These are phyloP conservation scores for Rhododendron kiyosumense DNA, from an alignment of 148 eudicot species.

Conservation along the genomic window DNA sequence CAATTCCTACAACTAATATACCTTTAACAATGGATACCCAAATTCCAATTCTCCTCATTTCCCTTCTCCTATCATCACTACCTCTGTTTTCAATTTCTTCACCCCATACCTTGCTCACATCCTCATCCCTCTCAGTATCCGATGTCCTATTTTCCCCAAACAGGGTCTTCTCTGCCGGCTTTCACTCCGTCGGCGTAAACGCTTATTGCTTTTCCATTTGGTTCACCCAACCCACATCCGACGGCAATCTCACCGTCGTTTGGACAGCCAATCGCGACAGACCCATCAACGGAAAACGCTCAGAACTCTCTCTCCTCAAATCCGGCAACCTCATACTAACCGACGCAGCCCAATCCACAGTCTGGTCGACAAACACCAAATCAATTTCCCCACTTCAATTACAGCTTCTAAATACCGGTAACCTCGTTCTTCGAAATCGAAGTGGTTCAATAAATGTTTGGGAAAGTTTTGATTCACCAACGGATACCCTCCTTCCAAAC, in stretches of 20 bases:
- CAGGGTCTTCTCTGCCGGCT: slow-evolving; percentile 28
- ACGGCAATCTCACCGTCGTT: slow-evolving; percentile 12
- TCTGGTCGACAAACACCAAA: slow-evolving; percentile 15
- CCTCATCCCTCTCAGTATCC: slow-evolving; percentile 24
- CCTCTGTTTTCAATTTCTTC: background rate
- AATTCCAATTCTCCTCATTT: background rate
- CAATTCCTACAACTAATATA: background rate
- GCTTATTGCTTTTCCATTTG: slow-evolving; percentile 35
- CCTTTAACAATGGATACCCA: background rate
- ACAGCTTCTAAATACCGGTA: slow-evolving; percentile 8
- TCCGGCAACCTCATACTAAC: slow-evolving; percentile 32
- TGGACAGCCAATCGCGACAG: slow-evolving; percentile 55
- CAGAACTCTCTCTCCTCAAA: slow-evolving; percentile 23
- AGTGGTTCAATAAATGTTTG: slow-evolving; percentile 12
- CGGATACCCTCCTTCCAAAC: slow-evolving; percentile 37
- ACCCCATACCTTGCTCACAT: background rate
- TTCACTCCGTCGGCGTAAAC: slow-evolving; percentile 25
- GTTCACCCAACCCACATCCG: background rate
- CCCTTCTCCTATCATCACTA: background rate
- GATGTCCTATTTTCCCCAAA: slow-evolving; percentile 26
- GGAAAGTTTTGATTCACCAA: slow-evolving; percentile 53
- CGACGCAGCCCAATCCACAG: slow-evolving; percentile 15
- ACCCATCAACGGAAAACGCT: slow-evolving; percentile 34
- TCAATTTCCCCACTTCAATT: background rate
- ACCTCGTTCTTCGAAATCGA: slow-evolving; percentile 22